Base-by-base conservation (phyloP, 768 basidiomycete genomes). In the Hygrophorus russula region DNA sequence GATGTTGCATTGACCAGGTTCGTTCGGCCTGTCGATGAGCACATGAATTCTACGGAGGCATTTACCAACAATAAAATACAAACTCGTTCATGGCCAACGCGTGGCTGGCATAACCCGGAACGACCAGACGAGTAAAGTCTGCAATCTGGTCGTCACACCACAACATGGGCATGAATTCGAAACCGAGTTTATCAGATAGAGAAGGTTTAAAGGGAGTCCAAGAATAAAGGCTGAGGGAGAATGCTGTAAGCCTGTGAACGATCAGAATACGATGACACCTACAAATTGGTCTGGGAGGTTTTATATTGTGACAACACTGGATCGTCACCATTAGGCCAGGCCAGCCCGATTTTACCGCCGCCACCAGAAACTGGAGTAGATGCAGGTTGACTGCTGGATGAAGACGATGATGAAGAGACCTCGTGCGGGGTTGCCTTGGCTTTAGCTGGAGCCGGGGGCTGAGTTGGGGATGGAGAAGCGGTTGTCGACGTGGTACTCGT, bases 41-140 rank as follows among this genome's bases (percentile, higher is more conserved):
- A n/a, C 3, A n/a, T 4, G 19, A 7, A 0, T 9, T 29, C 30
- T 43, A 6, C 20, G 11, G 5, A 27, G n/a, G n/a, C n/a, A 19
- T 17, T 36, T 11, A 9, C n/a, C n/a, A 33, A 47, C 17, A 33
- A 20, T 31, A 34, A 39, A 8, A 35, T 28, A 56, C 78, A 9
- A 46, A 89, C 90, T 91, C 91, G 54, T 94, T 96, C 56, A 71
- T 60, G 42, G 78, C 82, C 15, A 83, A 50, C 32, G 68, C 74
- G 42, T 54, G 53, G 17, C 60, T 51, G 42, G 77, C 71, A 52
- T 81, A 77, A 31, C 75, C 76, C 12, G 57, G 49, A 38, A 68
- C 60, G 24, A 80, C 71, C 34, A 62, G 46, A 2, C 55, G 57
- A 83, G 82, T 12, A n/a, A n/a, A n/a, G n/a, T n/a, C n/a, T 71